These are phyloP conservation scores for Kodamaea laetipori DNA, from an alignment of 805 yeast genomes.

Conservation along the genomic window DNA sequence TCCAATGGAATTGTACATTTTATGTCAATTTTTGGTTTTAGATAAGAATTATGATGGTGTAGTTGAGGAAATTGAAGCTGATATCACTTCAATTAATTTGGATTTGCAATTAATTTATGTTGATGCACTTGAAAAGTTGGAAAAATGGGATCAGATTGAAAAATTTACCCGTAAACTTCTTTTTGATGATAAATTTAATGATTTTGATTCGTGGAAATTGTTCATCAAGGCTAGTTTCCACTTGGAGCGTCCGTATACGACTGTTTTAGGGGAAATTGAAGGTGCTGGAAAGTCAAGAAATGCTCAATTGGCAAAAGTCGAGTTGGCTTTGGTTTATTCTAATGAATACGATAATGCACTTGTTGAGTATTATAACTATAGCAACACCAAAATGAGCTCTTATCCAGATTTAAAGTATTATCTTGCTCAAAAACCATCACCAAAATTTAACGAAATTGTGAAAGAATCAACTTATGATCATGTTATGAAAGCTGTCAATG, in stretches of 20 bases:
- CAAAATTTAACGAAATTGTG: background rate
- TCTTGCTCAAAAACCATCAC: constrained; percentile 8
- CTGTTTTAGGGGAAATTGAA: constrained; percentile 16
- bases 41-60: constrained; percentile 37
- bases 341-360: constrained; percentile 31
- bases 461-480: background rate
- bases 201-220: constrained; percentile 73
- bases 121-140: constrained; percentile 44
- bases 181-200: constrained; percentile 58
- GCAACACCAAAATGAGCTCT: constrained; percentile 64
- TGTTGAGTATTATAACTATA: constrained; percentile 43
- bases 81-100: constrained; percentile 48
- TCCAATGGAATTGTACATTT: constrained; percentile 69
- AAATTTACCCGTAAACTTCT: constrained; percentile 45
- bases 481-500: constrained; percentile 10
- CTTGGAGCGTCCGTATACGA: constrained; percentile 34
- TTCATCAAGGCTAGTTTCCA: constrained; percentile 48
- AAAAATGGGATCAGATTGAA: constrained; percentile 48
- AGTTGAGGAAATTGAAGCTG: constrained; percentile 30
- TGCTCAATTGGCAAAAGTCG: constrained; percentile 54
- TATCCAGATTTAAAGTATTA: constrained; percentile 56
- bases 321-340: constrained; percentile 35
- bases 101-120: constrained; percentile 61
- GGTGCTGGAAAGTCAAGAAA: constrained; percentile 36
- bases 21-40: constrained; percentile 50